A percentile compares a stretch with the other conserved stretches of the same genome.
Conservation (phyloP, 495 filamentous ascomycete genomes). For the Mytilinidion resinicola region DNA sequence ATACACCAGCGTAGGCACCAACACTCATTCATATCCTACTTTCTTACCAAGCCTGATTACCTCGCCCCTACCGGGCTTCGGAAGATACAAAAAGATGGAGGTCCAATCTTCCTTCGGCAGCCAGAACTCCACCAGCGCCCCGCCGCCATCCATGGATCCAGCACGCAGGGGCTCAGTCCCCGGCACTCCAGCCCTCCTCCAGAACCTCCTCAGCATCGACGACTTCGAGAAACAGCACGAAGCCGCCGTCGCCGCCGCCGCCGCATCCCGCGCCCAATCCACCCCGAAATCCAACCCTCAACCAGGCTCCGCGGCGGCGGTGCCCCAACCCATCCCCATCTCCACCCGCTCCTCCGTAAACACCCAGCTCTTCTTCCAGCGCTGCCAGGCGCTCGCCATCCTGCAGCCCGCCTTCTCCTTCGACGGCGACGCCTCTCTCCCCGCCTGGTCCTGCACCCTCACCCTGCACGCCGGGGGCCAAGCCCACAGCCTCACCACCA, state of each 20-base stretch:
- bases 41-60: background rate
- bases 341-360: background rate
- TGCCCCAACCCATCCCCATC: background rate
- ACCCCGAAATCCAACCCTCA: background rate
- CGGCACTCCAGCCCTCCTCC: background rate
- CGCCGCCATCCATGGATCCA: background rate
- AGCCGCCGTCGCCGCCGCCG: no score
- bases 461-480: background rate
- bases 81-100: no score
- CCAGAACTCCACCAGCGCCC: background rate
- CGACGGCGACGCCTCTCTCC: background rate
- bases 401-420: slow-evolving; percentile 2
- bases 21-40: background rate
- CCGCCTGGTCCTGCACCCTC: slow-evolving; percentile 13
- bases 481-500: background rate
- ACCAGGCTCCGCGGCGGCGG: background rate
- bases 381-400: slow-evolving; percentile 10
- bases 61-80: background rate
- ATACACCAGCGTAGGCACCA: no score
- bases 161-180: background rate
- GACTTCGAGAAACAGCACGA: background rate
- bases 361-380: background rate
- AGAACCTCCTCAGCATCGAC: background rate
- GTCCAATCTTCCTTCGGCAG: background rate
- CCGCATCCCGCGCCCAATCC: background rate